Percentiles rank a stretch among this genome's conserved stretches.
These are phyloP conservation scores for Pulveroboletus sp. DNA, from an alignment of 768 basidiomycete genomes.

Conservation along the genomic window DNA sequence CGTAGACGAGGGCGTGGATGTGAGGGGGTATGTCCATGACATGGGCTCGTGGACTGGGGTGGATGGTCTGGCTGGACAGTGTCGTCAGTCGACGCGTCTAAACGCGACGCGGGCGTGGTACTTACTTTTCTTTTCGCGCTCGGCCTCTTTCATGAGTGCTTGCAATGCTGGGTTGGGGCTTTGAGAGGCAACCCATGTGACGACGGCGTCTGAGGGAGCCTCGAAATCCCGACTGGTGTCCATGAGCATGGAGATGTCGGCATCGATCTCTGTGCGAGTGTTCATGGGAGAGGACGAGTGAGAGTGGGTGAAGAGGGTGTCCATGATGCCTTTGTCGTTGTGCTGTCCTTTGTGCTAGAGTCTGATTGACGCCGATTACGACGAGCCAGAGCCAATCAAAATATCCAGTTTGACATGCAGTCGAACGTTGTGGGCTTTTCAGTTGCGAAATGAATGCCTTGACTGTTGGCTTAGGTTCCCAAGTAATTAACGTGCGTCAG, in stretches of 20 bases:
- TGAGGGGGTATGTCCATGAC: conserved; percentile 15
- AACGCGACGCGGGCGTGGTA: background rate
- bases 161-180: conserved; percentile 20
- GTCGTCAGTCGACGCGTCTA: background rate
- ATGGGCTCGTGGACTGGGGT: conserved; percentile 8
- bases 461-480: no score
- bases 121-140: conserved; percentile 23
- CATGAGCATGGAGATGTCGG: conserved; percentile 10
- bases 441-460: no score
- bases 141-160: conserved; percentile 25
- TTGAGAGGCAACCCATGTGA: conserved; percentile 27
- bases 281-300: background rate
- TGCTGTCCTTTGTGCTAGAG: background rate
- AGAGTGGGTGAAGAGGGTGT: background rate
- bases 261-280: background rate
- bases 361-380: background rate
- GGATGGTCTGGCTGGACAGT: conserved; percentile 14
- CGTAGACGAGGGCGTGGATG: conserved; percentile 5
- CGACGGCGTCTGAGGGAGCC: conserved; percentile 7
- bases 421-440: no score
- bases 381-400: background rate
- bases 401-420: no score
- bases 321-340: background rate
- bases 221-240: conserved; percentile 12
- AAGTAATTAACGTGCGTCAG: no score